Conservation (phyloP, 805 yeast genomes). For the Brettanomyces naardenensis region DNA sequence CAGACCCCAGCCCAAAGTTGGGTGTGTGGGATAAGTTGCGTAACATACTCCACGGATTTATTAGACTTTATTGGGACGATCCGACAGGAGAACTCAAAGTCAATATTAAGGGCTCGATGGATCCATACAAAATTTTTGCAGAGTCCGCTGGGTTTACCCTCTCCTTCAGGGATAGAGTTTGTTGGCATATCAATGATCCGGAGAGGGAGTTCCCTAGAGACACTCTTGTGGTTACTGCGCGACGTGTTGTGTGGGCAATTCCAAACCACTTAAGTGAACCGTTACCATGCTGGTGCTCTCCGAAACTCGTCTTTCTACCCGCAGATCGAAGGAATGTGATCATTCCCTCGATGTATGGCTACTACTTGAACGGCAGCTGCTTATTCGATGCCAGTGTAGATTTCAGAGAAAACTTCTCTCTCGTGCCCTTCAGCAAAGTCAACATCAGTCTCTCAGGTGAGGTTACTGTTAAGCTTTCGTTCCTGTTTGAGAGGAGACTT, state of each 20-base stretch:
- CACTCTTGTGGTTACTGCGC: conserved; percentile 57
- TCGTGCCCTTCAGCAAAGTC: conserved; percentile 35
- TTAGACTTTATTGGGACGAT: conserved; percentile 39
- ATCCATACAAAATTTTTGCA: conserved; percentile 69
- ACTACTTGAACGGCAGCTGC: conserved; percentile 14
- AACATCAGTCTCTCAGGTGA: conserved; percentile 57
- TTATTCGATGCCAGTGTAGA: conserved; percentile 8
- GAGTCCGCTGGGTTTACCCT: conserved; percentile 70
- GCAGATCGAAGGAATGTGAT: conserved; percentile 17
- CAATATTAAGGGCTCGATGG: conserved; percentile 64
- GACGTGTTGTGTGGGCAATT: conserved; percentile 57
- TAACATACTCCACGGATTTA: conserved; percentile 64
- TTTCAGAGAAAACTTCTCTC: conserved; percentile 5
- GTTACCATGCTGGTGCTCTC: conserved; percentile 51
- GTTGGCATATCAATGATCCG: conserved; percentile 52
- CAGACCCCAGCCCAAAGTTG: conserved; percentile 75
- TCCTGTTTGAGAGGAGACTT: conserved; percentile 42
- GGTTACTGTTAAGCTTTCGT: conserved; percentile 48
- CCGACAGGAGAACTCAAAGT: conserved; percentile 43
- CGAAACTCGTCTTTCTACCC: conserved; percentile 39
- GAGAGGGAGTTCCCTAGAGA: conserved; percentile 50
- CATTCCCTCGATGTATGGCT: conserved; percentile 20
- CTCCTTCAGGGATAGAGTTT: conserved; percentile 57
- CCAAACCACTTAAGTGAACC: conserved; percentile 63
- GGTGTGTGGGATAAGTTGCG: conserved; percentile 94